Base-by-base conservation (phyloP, 805 yeast genomes). In the Wickerhamomyces alni region DNA sequence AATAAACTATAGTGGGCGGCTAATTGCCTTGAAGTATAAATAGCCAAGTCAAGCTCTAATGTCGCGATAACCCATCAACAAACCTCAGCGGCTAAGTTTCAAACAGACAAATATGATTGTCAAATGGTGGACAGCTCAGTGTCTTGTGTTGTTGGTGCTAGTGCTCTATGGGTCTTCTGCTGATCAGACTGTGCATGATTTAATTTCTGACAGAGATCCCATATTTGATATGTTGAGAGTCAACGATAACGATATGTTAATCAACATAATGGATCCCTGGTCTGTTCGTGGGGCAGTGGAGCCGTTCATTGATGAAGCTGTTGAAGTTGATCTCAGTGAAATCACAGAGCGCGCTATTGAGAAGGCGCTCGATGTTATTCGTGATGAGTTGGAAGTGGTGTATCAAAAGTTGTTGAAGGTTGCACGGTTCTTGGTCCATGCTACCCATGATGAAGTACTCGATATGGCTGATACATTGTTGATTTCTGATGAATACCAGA, bases 71-170 rank as follows among this genome's bases (percentile, higher is more conserved):
- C n/a, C n/a, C n/a, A n/a, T n/a, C n/a, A n/a, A n/a, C n/a, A n/a
- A n/a, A n/a, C 24, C 15, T n/a, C 22, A 45, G 50, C 47, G 51
- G 48, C 44, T 47, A 49, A 21, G n/a, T n/a, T 21, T 21, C 24
- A 21, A 21, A 21, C 24, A 7, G 6, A 7, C 24, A 21, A 9
- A 21, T 7, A 21, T 21, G 24, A 7, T 21, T 21, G 6, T 21
- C 9, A 21, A 9, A 21, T 9, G 24, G 24, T 21, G 24, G 24
- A n/a, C n/a, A n/a, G n/a, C n/a, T n/a, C n/a, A n/a, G n/a, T n/a
- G n/a, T n/a, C n/a, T n/a, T n/a, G n/a, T n/a, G n/a, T n/a, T n/a
- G n/a, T n/a, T n/a, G n/a, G n/a, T n/a, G n/a, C n/a, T n/a, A n/a
- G n/a, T n/a, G n/a, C n/a, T n/a, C n/a, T n/a, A n/a, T n/a, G n/a